Base-by-base conservation (phyloP, 192 early-diverging fungal species). In the Pilaira anomala region DNA sequence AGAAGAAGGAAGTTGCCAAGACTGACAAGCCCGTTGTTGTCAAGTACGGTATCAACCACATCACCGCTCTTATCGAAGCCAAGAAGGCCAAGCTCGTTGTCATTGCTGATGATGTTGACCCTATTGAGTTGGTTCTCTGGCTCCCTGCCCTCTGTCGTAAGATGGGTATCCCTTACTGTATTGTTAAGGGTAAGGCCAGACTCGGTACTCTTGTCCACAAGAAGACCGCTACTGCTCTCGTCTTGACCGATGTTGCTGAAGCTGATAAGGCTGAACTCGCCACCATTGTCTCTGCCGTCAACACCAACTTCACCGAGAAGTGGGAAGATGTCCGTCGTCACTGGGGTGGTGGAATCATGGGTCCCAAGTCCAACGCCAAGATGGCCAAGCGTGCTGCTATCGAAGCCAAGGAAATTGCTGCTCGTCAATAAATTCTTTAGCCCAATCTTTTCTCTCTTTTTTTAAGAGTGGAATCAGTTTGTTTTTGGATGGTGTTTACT, bases 31-130 rank as follows among this genome's bases (percentile, higher is more conserved):
- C 95, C 61, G 77, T 88, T 72, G 79, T 92, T 60, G 89, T 99
- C 84, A 98, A 99, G 92, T 94, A 95, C 83, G 97, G 97, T 84
- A 94, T 99, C 80, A 99, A 99, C 88, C 97, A 99, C 85, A 91
- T 99, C 75, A 95, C 95, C 73, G 92, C 91, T 60, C 85, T 99
- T 42, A 79, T 99, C 61, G 97, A 99, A 87, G 86, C 89, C 81
- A 99, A 99, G 93, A 96, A 97, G 89, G 94, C 97, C 74, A 83
- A 91, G 80, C 85, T 99, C 62, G 97, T 99, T 53, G 87, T 99
- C 75, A 99, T 99, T 83, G 97, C 97, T 73, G 86, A 97, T 74
- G 96, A 99, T 79, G 95, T 99, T 74, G 96, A 99, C 84, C 97
- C 97, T 66, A 96, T 99, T 79, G 97, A 99, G 85, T 76, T 99